Percentiles rank a stretch among this genome's conserved stretches.
Evolutionary conservation across 73 alveolate genomes (phyloP).

Genomic region (Halteria grandinella): DNA sequence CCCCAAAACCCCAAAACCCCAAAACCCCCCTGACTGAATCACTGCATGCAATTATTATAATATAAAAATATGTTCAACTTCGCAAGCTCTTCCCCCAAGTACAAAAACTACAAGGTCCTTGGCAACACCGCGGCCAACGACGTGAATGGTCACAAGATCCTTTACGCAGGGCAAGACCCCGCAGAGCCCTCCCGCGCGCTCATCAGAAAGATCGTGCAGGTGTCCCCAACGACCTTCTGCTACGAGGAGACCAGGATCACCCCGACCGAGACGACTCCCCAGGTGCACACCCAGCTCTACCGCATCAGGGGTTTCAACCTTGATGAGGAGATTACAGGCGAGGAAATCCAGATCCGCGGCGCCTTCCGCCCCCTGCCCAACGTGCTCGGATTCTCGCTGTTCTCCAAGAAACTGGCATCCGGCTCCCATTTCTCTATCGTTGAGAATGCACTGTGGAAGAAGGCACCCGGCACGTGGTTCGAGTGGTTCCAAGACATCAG

Average conservation of each 20-base stretch:
- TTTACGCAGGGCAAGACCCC: slow-evolving; percentile 62
- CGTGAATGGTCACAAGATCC: not conserved
- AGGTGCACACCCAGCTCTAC: slow-evolving; percentile 45
- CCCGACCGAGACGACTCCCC: not conserved
- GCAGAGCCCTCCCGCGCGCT: slow-evolving; percentile 39
- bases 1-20: not conserved
- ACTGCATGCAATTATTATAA: no score
- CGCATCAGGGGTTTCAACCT: slow-evolving; percentile 20
- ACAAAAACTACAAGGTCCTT: not conserved
- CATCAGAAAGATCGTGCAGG: slow-evolving; percentile 42
- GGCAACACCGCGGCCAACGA: not conserved
- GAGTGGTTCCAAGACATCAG: slow-evolving; percentile 23
- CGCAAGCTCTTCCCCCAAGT: not conserved
- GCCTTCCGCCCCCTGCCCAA: slow-evolving; percentile 25
- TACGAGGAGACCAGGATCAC: slow-evolving; percentile 57
- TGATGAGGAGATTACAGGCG: slow-evolving; percentile 22
- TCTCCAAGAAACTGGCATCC: slow-evolving; percentile 13
- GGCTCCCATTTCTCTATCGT: slow-evolving; percentile 38
- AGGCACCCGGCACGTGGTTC: slow-evolving; percentile 31
- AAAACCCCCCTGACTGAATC: no score
- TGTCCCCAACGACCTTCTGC: slow-evolving; percentile 33
- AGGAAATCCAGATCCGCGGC: slow-evolving; percentile 17
- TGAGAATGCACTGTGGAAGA: slow-evolving; percentile 23
- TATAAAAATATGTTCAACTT: slow-evolving; percentile 40
- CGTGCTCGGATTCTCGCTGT: slow-evolving; percentile 44